phyloP scores from a whole-genome alignment of 2,329 filamentous ascomycete species.

The Xylariaceae sp. region DNA sequence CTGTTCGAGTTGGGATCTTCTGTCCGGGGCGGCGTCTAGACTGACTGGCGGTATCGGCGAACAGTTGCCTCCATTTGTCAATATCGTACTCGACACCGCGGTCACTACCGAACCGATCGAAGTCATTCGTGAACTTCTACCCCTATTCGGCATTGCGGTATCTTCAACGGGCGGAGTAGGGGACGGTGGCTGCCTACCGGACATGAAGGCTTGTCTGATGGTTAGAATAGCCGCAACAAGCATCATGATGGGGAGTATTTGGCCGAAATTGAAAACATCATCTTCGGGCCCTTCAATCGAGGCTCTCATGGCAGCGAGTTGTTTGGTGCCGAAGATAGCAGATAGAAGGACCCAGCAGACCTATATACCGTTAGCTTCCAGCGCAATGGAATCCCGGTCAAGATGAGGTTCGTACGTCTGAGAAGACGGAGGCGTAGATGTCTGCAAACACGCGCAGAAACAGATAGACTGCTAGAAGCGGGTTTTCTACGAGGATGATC shows the following conservation, averaged over 20 bases:
- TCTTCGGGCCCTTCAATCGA: background rate
- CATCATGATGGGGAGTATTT: constrained; percentile 2
- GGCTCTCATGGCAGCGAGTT: background rate
- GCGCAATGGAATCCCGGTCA: background rate
- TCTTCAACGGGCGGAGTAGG: background rate
- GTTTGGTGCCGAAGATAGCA: constrained; percentile 5
- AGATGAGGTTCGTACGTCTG: background rate
- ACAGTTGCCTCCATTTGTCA: too few relatives aligned
- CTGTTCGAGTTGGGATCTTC: background rate
- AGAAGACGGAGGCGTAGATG: constrained; percentile 2
- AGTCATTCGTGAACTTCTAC: background rate
- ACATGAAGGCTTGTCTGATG: constrained; percentile 1
- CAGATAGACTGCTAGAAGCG: constrained; percentile 1
- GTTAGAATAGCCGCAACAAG: background rate
- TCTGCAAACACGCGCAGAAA: constrained; percentile 3
- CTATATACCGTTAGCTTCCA: background rate
- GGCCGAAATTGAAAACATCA: constrained; percentile 4
- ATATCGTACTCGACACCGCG: background rate
- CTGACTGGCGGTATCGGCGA: too few relatives aligned
- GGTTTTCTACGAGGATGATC: constrained; percentile 2
- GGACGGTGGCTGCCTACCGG: background rate
- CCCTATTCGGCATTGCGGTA: background rate
- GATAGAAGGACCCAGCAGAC: constrained; percentile 4
- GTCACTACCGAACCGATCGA: background rate
- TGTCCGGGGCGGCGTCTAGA: background rate